Base-by-base conservation (phyloP, 768 basidiomycete genomes). In the Scleroderma citrinum region DNA sequence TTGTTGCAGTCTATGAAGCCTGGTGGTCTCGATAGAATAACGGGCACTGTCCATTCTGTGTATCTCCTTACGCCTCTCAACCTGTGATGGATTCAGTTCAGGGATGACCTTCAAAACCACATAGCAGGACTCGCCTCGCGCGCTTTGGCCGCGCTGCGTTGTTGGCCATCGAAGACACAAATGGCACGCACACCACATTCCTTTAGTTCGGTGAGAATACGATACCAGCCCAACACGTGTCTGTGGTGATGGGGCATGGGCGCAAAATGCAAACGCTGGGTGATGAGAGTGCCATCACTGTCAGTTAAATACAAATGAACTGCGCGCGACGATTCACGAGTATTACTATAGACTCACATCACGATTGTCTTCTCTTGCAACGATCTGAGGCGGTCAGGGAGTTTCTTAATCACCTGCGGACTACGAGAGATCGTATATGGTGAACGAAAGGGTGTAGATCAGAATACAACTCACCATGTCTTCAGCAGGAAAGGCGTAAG, bases 231-330 rank as follows among this genome's bases (percentile, higher is more conserved):
- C 3, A 87, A 67, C 19, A 92, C 73, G 64, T 92, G 90, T 26
- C 83, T 76, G 56, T 81, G 72, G 0, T 68, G 70, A 59, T 88
- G 81, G 2, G 82, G 80, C 45, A 74, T 66, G 13, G 75, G 82
- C 0, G 82, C 76, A 64, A 83, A 92, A 59, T 91, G 86, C 39
- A 91, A 74, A 20, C 89, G 79, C 60, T 89, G 87, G 0, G 89
- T 92, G 59, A 92, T 76, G 49, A 92, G 82, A 7, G 89, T 92
- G 40, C 83, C 90, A 74, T 92, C 90, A 38, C 90, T 92, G 57
- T 44, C 30, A n/a, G 11, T 8, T n/a, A n/a, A 31, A 20, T 10
- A 46, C 19, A 47, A n/a, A 20, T 11, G 24, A 16, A 46, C 20
- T 45, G 35, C 37, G 44, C 17, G 42, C 20, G 20, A 44, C 20